Evolutionary conservation across 371 early-diverging fungal species (phyloP), one percentile per base, ranked within the genome.

Genomic region (Mucor indicus): DNA sequence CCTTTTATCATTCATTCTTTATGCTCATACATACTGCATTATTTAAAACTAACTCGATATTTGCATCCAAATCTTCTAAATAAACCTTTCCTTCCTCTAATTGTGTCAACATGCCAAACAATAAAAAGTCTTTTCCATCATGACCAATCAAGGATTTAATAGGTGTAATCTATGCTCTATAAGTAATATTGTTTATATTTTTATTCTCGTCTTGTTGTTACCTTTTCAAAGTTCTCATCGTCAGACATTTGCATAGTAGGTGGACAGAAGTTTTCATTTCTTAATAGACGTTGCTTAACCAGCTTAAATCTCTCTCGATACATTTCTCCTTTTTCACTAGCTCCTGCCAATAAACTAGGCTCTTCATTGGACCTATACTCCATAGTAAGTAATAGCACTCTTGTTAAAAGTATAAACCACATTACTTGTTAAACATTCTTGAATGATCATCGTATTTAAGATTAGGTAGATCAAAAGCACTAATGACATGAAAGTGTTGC

Each of bases 91-190:
- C 93, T 47, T 89, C 90, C 40, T 87, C 81, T 39, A 90, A 72
- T 61, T 85, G 84, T 13, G 93, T 81, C 50, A 95, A 62, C 93
- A 95, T 92, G 2, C 96, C 96, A 66, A 93, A 87, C 30, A 93
- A 61, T 17, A 90, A 46, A 55, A 88, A 94, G 10, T 63, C 50
- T 41, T 84, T 83, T 15, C 80, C 80, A 40, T 83, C 81, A 30
- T 84, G 79, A 6, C 95, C 95, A 50, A 82, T 85, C 39, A 95
- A 65, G 2, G 89, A 79, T 56, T 87, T 90, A 29, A 95, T 84
- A 4, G 91, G 81, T 27, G 90, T 91, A 35, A 95, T 70, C 83
- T 91, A 54, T 19, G 6, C n/a, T 27, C 2, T 29, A 12, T 11
- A 10, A 12, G 29, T 17, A 43, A 11, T 32, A 12, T 13, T 30